Conservation (phyloP, 176 grass and related monocot species). For the Calamus simplicifolius region DNA sequence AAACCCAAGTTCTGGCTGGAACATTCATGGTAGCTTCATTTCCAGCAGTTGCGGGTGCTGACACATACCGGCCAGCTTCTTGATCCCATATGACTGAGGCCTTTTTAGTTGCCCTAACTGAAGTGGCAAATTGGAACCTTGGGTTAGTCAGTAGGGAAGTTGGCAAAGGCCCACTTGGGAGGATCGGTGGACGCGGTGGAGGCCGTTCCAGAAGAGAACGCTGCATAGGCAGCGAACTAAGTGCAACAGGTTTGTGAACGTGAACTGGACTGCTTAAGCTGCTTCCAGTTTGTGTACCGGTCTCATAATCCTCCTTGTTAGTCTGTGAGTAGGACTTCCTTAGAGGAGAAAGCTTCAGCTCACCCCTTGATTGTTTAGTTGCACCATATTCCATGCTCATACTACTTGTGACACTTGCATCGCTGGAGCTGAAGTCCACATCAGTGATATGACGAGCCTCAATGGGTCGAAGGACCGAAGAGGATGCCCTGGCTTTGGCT, state of each 20-base stretch:
- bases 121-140: conserved; percentile 78
- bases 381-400: conserved; percentile 49
- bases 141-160: conserved; percentile 50
- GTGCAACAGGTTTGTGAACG: conserved; percentile 37
- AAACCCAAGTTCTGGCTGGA: conserved; percentile 20
- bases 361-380: conserved; percentile 47
- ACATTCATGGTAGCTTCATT: conserved; percentile 22
- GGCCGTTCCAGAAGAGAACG: conserved; percentile 33
- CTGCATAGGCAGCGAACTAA: conserved; percentile 27
- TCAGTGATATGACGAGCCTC: conserved; percentile 42
- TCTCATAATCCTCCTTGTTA: conserved; percentile 77
- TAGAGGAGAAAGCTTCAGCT: conserved; percentile 55
- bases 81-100: conserved; percentile 93
- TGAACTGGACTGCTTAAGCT: conserved; percentile 77
- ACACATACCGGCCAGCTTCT: conserved; percentile 92
- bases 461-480: conserved; percentile 77
- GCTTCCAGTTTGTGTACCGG: conserved; percentile 57
- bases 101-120: conserved; percentile 57
- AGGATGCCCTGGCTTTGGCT: conserved; percentile 89
- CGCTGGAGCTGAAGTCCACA: conserved; percentile 64
- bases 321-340: conserved; percentile 61
- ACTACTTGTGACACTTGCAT: conserved; percentile 64
- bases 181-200: conserved; percentile 3
- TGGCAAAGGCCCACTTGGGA: conserved; percentile 32
- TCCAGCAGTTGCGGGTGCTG: conserved; percentile 40